Conservation (phyloP, 169 alveolate genomes). For the Plasmodium inui region DNA sequence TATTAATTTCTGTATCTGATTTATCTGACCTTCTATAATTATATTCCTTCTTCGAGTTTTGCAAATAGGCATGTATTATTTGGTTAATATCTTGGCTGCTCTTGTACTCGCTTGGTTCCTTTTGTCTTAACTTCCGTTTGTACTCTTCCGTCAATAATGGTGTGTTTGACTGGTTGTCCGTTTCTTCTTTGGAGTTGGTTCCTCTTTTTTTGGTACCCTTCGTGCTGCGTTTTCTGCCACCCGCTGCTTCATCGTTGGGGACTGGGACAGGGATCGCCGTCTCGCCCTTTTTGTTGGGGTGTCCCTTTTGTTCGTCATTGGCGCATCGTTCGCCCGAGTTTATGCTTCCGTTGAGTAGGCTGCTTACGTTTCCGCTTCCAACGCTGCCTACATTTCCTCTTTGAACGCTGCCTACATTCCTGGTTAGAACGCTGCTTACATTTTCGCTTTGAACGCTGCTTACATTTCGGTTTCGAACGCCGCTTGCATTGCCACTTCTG, state of each 20-base stretch:
- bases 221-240: neutral
- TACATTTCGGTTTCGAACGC: neutral
- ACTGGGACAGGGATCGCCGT: neutral
- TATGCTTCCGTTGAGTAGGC: neutral
- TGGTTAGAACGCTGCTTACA: neutral
- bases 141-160: neutral
- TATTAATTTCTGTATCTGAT: neutral
- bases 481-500: neutral
- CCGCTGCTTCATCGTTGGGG: neutral
- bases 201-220: neutral
- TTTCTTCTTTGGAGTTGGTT: conserved; percentile 3
- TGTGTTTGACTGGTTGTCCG: neutral
- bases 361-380: neutral
- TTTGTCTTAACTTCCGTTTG: neutral
- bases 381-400: neutral
- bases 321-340: neutral
- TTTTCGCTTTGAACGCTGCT: neutral
- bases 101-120: neutral
- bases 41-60: conserved; percentile 27
- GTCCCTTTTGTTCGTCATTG: neutral
- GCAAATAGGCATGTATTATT: conserved; percentile 18
- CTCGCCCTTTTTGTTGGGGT: neutral
- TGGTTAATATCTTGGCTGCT: conserved; percentile 15
- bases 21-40: neutral
- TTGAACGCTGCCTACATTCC: neutral